phyloP scores from a whole-genome alignment of 2,329 filamentous ascomycete species.

The Trichophyton verrucosum region DNA sequence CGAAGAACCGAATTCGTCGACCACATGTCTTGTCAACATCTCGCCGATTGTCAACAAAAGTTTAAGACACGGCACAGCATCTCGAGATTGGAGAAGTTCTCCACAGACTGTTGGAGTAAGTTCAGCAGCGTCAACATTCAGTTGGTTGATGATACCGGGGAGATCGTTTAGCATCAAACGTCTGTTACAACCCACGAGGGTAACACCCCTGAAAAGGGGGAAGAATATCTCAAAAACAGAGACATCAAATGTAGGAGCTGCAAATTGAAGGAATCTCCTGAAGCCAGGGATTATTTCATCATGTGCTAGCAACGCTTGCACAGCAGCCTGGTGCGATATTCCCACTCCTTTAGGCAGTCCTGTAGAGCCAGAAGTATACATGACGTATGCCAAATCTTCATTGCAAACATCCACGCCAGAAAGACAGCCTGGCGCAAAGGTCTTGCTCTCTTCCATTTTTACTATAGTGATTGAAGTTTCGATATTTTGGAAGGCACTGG shows the following conservation, averaged over 20 bases:
- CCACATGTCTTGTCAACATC: slow-evolving; percentile 69
- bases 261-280: slow-evolving; percentile 75
- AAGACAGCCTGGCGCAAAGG: neutral
- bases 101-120: slow-evolving; percentile 78
- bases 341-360: slow-evolving; percentile 79
- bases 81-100: slow-evolving; percentile 57
- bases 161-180: slow-evolving; percentile 62
- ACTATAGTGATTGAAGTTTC: slow-evolving; percentile 7
- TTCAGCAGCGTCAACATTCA: slow-evolving; percentile 72
- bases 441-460: neutral
- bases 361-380: slow-evolving; percentile 88
- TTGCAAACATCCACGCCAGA: neutral
- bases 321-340: slow-evolving; percentile 65
- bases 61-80: slow-evolving; percentile 54
- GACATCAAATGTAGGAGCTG: slow-evolving; percentile 85
- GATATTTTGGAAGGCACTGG: slow-evolving; percentile 15
- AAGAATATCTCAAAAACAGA: slow-evolving; percentile 95
- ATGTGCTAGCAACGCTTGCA: slow-evolving; percentile 73
- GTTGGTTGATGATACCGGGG: slow-evolving; percentile 48
- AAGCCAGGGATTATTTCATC: slow-evolving; percentile 65
- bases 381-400: slow-evolving; percentile 59
- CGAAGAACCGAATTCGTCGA: slow-evolving; percentile 63
- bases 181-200: slow-evolving; percentile 59
- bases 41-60: slow-evolving; percentile 80
- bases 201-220: slow-evolving; percentile 59